Conservation (phyloP, 495 filamentous ascomycete species). For the Beverwykella pulmonaria region DNA sequence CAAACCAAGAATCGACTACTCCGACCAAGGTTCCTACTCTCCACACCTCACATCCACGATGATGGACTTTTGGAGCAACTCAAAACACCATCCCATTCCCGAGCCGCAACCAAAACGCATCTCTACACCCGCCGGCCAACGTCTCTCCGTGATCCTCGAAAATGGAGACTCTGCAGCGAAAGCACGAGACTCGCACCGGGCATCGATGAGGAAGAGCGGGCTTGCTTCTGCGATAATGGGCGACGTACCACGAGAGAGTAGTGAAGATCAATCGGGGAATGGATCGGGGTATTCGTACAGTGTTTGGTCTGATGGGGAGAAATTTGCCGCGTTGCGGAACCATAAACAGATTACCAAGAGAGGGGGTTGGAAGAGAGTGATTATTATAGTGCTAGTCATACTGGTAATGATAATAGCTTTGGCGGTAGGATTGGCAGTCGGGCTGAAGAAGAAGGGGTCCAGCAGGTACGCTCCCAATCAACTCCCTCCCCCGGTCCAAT, state of each 20-base stretch:
- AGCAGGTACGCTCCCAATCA: conserved; percentile 1
- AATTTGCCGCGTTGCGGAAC: conserved; percentile 25
- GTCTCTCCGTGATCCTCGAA: conserved; percentile 45
- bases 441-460: conserved; percentile 31
- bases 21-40: not conserved
- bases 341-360: conserved; percentile 37
- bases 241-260: conserved; percentile 32
- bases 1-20: not conserved
- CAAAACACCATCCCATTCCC: conserved; percentile 2
- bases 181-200: conserved; percentile 22
- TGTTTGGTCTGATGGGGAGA: conserved; percentile 35
- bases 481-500: too few relatives aligned
- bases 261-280: conserved; percentile 14
- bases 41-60: not conserved
- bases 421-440: conserved; percentile 32
- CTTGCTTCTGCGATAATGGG: conserved; percentile 9
- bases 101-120: conserved; percentile 37
- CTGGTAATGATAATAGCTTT: conserved; percentile 26
- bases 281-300: conserved; percentile 26
- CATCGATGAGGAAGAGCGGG: conserved; percentile 26
- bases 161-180: conserved; percentile 21
- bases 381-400: conserved; percentile 21
- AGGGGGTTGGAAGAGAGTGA: conserved; percentile 42
- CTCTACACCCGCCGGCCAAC: conserved; percentile 40
- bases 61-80: conserved; percentile 30